Evolutionary conservation across 768 basidiomycete genomes (phyloP), one percentile per base, ranked within the genome.

Genomic region (Psilocybe cubensis): DNA sequence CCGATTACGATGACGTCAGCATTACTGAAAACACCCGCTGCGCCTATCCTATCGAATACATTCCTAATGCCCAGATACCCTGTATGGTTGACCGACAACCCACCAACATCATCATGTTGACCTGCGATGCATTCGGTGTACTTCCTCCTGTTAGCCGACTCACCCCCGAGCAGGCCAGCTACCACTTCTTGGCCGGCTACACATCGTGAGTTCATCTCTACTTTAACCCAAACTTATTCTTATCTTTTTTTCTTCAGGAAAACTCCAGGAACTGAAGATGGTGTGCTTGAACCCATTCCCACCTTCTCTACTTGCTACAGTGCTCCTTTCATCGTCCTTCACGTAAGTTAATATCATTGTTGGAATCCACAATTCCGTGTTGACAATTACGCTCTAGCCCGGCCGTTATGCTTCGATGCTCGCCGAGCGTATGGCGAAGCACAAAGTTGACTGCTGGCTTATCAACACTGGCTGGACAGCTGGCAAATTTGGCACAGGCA

Each of bases 1-100:
- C 97, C 48, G 96, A 99, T 76, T 99, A 98, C 76, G 92, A 98
- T 72, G 97, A 98, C 70, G 81, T 94, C 64, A 82, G 88, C 73
- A 98, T 98, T 76, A 99, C 97, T 10, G 97, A 99, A 78, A 99
- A 99, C 81, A 99, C 97, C 23, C 94, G 97, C 47, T 99, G 97
- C 74, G 96, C 96, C 24, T 98, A 99, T 77, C 96, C 97, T 9
- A 99, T 99, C 73, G 96, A 99, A 70, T 93, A 79, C 79, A 98
- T 99, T 64, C 88, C 92, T 60, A 96, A 97, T 70, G 96, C 96
- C 57, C 84, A 91, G 74, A 92, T 98, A 66, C 96, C 96, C 24
- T 98, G 96, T 76, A 66, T 86, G 41, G 91, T 94, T 66, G 80
- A 91, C 64, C 81, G 81, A 42, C 96, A 97, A 74, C 96, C 96